Base-by-base conservation (phyloP, 495 filamentous ascomycete species). In the Penicillium bovifimosum region DNA sequence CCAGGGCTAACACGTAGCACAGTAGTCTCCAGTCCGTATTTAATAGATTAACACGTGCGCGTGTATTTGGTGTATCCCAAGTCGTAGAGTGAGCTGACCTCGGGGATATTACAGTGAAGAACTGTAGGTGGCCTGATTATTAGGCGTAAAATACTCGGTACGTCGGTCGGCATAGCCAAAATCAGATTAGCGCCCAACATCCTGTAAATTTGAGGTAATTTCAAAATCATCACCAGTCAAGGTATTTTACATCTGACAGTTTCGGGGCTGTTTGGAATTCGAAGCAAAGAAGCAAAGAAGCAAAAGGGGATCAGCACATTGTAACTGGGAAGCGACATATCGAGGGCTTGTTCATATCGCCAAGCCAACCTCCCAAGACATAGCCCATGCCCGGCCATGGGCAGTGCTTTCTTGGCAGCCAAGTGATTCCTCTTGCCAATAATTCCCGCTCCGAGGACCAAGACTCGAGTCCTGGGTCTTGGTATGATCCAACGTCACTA, bases 351-450 rank as follows among this genome's bases (percentile, higher is more conserved):
- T 43, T 40, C 31, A 24, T 33, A 34, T 34, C 26, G 62, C 62
- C 62, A 63, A 62, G 62, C 29, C 38, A 46, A 41, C 33, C 14
- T 27, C 26, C 39, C 41, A 43, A 46, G 18, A 54, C 51, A 53
- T 44, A 36, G 38, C 33, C 46, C 24, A 50, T 56, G 56, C 24
- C 53, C 56, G 11, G 51, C 46, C 24, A 50, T 56, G 56, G 32
- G 56, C 56, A n/a, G 51, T 55, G 32, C 47, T 36, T 36, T 63
- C 62, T 65, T 65, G 60, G 62, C 62, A 65, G 62, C 62, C 62
- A 65, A 65, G 62, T 55, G 41, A 59, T 63, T 57, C 60, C 62
- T 63, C 56, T 57, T 60, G 60, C 60, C 60, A 61, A 50, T 50
- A 50, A 63, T 52, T 65, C 60, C 62, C 62, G 62, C 62, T 63